Percentiles rank a stretch among this genome's conserved stretches.
Evolutionary conservation across 805 yeast species (phyloP).

Genomic region (Yarrowia deformans): DNA sequence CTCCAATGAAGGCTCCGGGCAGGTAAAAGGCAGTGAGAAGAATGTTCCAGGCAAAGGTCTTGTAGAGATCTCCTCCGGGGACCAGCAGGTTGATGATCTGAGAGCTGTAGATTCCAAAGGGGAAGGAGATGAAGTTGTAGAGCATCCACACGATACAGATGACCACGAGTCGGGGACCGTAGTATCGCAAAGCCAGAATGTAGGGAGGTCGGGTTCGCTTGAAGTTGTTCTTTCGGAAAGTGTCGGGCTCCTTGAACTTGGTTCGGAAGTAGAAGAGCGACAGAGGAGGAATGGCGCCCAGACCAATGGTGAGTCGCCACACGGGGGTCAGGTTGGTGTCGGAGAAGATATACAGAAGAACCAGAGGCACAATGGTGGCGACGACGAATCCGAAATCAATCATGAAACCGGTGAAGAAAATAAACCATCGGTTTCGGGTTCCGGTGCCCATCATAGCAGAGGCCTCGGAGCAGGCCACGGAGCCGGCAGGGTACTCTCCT

Average conservation of each 20-base stretch:
- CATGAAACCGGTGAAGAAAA: constrained; percentile 87
- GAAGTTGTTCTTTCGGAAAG: constrained; percentile 74
- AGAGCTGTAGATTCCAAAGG: constrained; percentile 85
- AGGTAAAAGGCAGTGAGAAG: constrained; percentile 86
- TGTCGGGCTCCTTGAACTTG: constrained; percentile 74
- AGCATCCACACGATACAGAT: constrained; percentile 87
- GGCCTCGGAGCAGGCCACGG: constrained; percentile 93
- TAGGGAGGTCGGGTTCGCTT: constrained; percentile 71
- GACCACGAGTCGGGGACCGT: constrained; percentile 78
- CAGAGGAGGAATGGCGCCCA: constrained; percentile 89
- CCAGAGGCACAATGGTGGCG: constrained; percentile 85
- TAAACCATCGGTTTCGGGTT: constrained; percentile 84
- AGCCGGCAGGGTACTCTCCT: constrained; percentile 93
- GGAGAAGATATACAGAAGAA: constrained; percentile 82
- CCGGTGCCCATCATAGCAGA: constrained; percentile 80
- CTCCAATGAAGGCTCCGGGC: constrained; percentile 91
- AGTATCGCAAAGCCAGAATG: constrained; percentile 72
- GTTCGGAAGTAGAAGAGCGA: constrained; percentile 78
- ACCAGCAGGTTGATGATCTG: constrained; percentile 69
- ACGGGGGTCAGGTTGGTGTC: constrained; percentile 74
- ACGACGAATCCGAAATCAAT: constrained; percentile 88
- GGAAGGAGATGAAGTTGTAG: constrained; percentile 86
- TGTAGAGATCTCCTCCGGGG: constrained; percentile 66
- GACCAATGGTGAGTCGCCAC: constrained; percentile 90
- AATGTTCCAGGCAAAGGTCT: constrained; percentile 90